Percentiles rank a stretch among this genome's conserved stretches.
Evolutionary conservation across 257 asterid genomes (phyloP).

Genomic region (Ligustrum vulgare): DNA sequence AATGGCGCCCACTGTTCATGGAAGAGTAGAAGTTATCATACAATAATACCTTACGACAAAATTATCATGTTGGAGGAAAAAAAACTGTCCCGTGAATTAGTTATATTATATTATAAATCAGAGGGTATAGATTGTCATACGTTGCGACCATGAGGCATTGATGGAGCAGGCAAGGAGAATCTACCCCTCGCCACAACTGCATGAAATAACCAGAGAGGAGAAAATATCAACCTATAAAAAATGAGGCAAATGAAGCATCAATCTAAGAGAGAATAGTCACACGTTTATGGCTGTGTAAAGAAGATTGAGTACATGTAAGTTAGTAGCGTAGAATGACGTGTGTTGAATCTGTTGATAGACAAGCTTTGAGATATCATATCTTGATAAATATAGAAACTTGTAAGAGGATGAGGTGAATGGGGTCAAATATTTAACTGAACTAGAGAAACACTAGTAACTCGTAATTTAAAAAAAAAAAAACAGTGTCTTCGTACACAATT

Average conservation of each 20-base stretch:
- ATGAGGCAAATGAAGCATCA: neutral
- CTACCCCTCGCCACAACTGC: slow-evolving; percentile 93
- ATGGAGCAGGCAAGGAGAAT: slow-evolving; percentile 97
- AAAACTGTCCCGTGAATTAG: neutral
- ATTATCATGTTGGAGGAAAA: neutral
- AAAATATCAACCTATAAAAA: slow-evolving; percentile 68
- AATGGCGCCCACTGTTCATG: slow-evolving; percentile 91
- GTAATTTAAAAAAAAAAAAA: neutral
- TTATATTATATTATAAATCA: too few relatives aligned
- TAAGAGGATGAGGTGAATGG: neutral
- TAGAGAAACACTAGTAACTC: neutral
- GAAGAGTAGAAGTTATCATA: slow-evolving; percentile 30
- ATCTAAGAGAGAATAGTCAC: slow-evolving; percentile 6
- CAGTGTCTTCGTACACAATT: neutral
- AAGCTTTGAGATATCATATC: neutral
- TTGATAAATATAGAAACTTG: neutral
- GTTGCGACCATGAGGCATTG: slow-evolving; percentile 88
- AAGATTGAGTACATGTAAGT: neutral
- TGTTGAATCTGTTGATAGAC: neutral
- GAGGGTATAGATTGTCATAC: slow-evolving; percentile 43
- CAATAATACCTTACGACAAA: slow-evolving; percentile 8
- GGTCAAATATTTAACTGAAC: neutral
- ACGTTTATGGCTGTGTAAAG: neutral
- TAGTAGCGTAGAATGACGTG: neutral
- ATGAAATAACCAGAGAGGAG: slow-evolving; percentile 94